Conservation (phyloP, 805 yeast genomes). For the Starmerella sp. region DNA sequence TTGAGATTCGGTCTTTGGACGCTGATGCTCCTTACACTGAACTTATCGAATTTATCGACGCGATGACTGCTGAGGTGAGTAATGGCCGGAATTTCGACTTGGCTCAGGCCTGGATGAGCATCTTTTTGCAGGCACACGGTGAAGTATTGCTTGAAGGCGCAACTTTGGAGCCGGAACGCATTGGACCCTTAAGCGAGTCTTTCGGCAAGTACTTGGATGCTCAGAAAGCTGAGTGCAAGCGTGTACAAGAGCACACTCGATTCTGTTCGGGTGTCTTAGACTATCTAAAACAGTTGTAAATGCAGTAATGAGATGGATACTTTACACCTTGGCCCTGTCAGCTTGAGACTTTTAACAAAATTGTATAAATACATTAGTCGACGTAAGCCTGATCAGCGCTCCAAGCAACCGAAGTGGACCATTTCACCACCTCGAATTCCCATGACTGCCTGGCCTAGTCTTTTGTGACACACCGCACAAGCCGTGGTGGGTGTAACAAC, state of each 20-base stretch:
- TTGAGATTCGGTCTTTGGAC: slow-evolving; percentile 75
- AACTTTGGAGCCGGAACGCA: slow-evolving; percentile 19
- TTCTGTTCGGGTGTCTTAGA: slow-evolving; percentile 67
- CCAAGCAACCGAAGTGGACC: slow-evolving; percentile 19
- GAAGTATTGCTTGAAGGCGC: slow-evolving; percentile 44
- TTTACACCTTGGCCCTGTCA: too few relatives aligned
- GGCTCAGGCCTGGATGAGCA: slow-evolving; percentile 65
- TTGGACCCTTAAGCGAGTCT: slow-evolving; percentile 31
- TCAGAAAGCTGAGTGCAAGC: slow-evolving; percentile 35
- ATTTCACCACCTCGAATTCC: slow-evolving; percentile 2
- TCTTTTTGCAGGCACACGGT: slow-evolving; percentile 69
- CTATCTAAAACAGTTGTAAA: slow-evolving; percentile 7
- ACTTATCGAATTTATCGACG: slow-evolving; percentile 52
- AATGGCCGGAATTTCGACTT: slow-evolving; percentile 59
- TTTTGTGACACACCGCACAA: slow-evolving; percentile 19
- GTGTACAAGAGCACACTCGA: slow-evolving; percentile 57
- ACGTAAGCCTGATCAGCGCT: not conserved
- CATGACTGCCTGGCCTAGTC: slow-evolving; percentile 19
- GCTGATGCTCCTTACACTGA: slow-evolving; percentile 54
- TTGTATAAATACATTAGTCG: too few relatives aligned
- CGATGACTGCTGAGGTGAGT: slow-evolving; percentile 48
- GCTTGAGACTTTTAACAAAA: not conserved
- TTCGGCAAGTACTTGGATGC: slow-evolving; percentile 40
- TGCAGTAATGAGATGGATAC: not conserved
- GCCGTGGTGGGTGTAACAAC: slow-evolving; percentile 9